phyloP scores from a whole-genome alignment of 768 basidiomycete genomes.

The Lactarius sp. region DNA sequence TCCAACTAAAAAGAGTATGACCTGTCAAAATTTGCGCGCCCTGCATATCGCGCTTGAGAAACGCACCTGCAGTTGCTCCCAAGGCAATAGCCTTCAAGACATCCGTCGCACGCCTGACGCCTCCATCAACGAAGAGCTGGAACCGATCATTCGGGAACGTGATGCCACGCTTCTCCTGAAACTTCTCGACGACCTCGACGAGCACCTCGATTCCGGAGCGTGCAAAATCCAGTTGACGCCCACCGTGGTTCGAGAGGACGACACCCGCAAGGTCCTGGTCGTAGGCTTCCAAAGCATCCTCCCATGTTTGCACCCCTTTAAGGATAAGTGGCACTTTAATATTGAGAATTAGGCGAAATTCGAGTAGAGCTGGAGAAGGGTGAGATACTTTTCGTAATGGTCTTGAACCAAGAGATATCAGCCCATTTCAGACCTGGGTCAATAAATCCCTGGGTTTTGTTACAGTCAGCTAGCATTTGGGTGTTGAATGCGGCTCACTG shows the following conservation, averaged over 20 bases:
- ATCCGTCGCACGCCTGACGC: constrained; percentile 86
- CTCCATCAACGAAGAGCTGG: constrained; percentile 91
- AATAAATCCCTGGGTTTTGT: constrained; percentile 70
- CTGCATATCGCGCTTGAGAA: constrained; percentile 1
- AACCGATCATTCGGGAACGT: constrained; percentile 75
- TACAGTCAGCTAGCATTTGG: neutral
- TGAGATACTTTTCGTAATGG: constrained; percentile 49
- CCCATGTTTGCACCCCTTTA: constrained; percentile 63
- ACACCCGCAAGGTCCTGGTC: constrained; percentile 43
- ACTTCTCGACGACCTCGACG: constrained; percentile 71
- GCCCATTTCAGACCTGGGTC: constrained; percentile 87
- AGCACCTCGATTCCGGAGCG: constrained; percentile 37
- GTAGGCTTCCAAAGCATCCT: constrained; percentile 52
- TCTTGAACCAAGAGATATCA: constrained; percentile 64
- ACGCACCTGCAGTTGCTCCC: constrained; percentile 78
- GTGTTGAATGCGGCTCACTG: constrained; percentile 42
- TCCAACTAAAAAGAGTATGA: constrained; percentile 46
- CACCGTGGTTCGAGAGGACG: constrained; percentile 58
- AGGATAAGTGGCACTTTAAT: constrained; percentile 52
- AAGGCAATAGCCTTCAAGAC: constrained; percentile 84
- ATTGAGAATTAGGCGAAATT: neutral
- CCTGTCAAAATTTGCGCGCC: neutral
- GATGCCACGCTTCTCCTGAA: constrained; percentile 60
- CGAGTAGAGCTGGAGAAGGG: neutral
- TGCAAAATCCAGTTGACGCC: constrained; percentile 49